Evolutionary conservation across 129 eudicot genomes (phyloP), one percentile per base, ranked within the genome.

Genomic region (Chrysanthemum lavandulifolium): DNA sequence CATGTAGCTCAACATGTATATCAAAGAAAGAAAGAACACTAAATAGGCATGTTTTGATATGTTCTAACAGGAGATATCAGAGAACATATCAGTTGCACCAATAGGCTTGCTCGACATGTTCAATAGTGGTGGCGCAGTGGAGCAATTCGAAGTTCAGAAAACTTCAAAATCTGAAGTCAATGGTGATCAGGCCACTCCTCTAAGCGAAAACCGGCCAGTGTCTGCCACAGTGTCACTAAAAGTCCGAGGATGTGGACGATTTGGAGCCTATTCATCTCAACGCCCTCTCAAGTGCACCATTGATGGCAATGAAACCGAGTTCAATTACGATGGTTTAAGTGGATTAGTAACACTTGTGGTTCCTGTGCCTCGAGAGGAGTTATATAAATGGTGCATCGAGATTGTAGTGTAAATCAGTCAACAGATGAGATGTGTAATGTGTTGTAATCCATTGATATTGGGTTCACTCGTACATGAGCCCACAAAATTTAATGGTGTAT

Each of bases 91-190:
- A 0, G 84, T 88, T 61, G 90, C 97, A 16, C 89, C 97, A 23
- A 88, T 91, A 61, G 96, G 97, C 4, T 65, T 91, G 77, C 88
- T 88, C 9, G 89, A 84, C 77, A 91, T 91, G 97, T 86, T 86
- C 83, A 91, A 91, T 58, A 50, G 75, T 10, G 55, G 92, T 63
- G 97, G 92, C 14, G 91, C 97, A 10, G 74, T 91, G 12, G 96
- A 91, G 62, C 68, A 86, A 61, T 71, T 76, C 4, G 79, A 82
- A 67, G 87, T 82, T 69, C 60, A 77, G 25, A 50, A 65, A 33
- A 52, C 81, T 54, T 51, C 83, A 57, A 56, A 76, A 11, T 72
- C 80, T 63, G 86, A 69, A 68, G 79, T 64, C 47, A 0, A 66
- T 1, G 50, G 66, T 29, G 70, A 70, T 53, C 73, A 25, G 14